Evolutionary conservation across 768 basidiomycete species (phyloP).

Genomic region (Termitomyces sp.): DNA sequence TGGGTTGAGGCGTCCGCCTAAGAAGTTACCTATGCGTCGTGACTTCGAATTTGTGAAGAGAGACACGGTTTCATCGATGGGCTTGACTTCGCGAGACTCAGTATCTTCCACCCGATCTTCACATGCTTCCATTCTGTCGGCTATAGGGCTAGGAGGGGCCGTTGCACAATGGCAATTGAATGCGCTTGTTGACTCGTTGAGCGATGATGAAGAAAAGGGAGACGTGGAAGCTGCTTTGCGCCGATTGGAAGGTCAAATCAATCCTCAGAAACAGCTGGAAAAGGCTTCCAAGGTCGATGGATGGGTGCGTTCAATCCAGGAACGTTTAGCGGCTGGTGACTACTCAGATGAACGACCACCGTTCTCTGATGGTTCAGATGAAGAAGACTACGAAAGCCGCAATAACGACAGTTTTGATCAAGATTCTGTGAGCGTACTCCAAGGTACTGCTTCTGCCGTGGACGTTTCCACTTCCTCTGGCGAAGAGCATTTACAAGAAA

Average conservation of each 20-base stretch:
- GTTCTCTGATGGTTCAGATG: slow-evolving; percentile 45
- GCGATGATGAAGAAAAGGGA: slow-evolving; percentile 70
- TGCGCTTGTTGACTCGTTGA: slow-evolving; percentile 69
- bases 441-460: neutral
- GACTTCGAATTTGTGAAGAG: slow-evolving; percentile 79
- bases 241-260: slow-evolving; percentile 83
- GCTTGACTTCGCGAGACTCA: slow-evolving; percentile 61
- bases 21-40: slow-evolving; percentile 67
- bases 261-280: slow-evolving; percentile 63
- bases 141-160: slow-evolving; percentile 37
- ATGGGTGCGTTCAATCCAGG: slow-evolving; percentile 73
- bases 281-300: slow-evolving; percentile 77
- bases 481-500: slow-evolving; percentile 6
- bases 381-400: slow-evolving; percentile 18
- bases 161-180: slow-evolving; percentile 86
- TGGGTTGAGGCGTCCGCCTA: slow-evolving; percentile 50
- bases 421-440: slow-evolving; percentile 7
- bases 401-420: slow-evolving; percentile 9
- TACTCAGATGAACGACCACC: slow-evolving; percentile 61
- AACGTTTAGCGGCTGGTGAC: slow-evolving; percentile 61
- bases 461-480: neutral
- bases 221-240: slow-evolving; percentile 81
- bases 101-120: slow-evolving; percentile 46
- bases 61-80: slow-evolving; percentile 80
- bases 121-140: slow-evolving; percentile 36